Evolutionary conservation across 345 rosid species (phyloP).

Genomic region (Luvunga scandens): DNA sequence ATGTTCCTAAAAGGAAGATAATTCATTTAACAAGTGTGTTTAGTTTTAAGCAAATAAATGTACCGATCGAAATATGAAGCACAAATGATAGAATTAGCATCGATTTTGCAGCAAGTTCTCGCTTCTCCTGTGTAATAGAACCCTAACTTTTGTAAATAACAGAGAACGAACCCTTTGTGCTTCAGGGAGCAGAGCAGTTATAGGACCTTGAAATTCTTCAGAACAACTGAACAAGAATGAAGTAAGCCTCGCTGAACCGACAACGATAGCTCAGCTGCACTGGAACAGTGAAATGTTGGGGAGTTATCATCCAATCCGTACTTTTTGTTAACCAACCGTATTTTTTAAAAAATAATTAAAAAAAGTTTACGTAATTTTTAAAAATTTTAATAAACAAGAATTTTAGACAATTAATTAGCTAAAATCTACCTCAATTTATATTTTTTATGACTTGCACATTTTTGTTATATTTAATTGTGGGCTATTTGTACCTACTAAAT

Average conservation of each 20-base stretch:
- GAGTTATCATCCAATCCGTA: no score
- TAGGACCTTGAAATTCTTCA: no score
- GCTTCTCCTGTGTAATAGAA: neutral
- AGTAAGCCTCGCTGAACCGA: neutral
- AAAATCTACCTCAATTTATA: no score
- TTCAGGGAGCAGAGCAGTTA: neutral
- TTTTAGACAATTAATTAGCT: no score
- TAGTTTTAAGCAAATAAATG: neutral
- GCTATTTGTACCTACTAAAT: rapidly evolving
- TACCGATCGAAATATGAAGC: neutral
- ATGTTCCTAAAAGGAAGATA: neutral
- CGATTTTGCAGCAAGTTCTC: neutral
- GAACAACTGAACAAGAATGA: no score
- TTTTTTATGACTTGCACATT: rapidly evolving
- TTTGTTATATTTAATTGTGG: no score
- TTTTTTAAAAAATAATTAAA: no score
- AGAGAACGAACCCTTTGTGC: neutral
- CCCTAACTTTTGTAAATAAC: neutral
- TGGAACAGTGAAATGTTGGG: neutral
- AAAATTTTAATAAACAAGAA: no score
- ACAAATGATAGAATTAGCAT: neutral
- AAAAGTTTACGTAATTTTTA: no score
- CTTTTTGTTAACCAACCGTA: no score
- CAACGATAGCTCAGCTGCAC: neutral
- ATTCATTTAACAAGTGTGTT: neutral